A percentile compares a stretch with the other conserved stretches of the same genome.
phyloP scores from a whole-genome alignment of 2,329 filamentous ascomycete species.

The Ciborinia camelliae region DNA sequence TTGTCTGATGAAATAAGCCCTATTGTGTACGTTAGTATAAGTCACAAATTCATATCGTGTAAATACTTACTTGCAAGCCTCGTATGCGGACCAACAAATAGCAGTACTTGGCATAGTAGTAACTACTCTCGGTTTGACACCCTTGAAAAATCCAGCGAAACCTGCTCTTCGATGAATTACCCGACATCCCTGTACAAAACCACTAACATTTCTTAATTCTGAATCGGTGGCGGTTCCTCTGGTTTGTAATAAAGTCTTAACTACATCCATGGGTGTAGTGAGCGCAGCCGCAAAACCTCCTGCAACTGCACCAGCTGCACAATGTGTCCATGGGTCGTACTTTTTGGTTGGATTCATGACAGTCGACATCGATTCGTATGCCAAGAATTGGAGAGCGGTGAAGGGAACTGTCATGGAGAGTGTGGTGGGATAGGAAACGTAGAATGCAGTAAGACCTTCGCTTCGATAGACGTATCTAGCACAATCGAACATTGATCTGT shows the following conservation, averaged over 20 bases:
- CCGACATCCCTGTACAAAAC: conserved; percentile 34
- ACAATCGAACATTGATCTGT: conserved; percentile 83
- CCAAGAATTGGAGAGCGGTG: conserved; percentile 93
- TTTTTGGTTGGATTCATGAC: conserved; percentile 79
- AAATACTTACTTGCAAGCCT: conserved; percentile 62
- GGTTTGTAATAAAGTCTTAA: conserved; percentile 96
- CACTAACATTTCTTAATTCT: conserved; percentile 51
- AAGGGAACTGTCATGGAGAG: conserved; percentile 98
- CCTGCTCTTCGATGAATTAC: conserved; percentile 68
- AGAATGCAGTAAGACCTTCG: conserved; percentile 89
- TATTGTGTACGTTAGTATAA: conserved; percentile 33
- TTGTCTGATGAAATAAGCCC: conserved; percentile 58
- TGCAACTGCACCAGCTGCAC: conserved; percentile 84
- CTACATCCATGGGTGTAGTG: conserved; percentile 95
- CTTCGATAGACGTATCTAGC: conserved; percentile 81
- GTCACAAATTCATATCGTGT: neutral
- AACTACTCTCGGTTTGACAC: conserved; percentile 83
- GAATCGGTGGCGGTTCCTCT: conserved; percentile 77
- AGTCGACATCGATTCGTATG: conserved; percentile 95
- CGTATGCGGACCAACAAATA: conserved; percentile 91
- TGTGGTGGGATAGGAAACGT: conserved; percentile 97
- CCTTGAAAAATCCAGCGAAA: conserved; percentile 84
- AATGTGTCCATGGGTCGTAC: conserved; percentile 94
- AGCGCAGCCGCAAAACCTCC: conserved; percentile 91
- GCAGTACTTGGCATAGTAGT: conserved; percentile 98